Conservation (phyloP, 1,284 basidiomycete genomes). For the Gastroboletus turbinatus region DNA sequence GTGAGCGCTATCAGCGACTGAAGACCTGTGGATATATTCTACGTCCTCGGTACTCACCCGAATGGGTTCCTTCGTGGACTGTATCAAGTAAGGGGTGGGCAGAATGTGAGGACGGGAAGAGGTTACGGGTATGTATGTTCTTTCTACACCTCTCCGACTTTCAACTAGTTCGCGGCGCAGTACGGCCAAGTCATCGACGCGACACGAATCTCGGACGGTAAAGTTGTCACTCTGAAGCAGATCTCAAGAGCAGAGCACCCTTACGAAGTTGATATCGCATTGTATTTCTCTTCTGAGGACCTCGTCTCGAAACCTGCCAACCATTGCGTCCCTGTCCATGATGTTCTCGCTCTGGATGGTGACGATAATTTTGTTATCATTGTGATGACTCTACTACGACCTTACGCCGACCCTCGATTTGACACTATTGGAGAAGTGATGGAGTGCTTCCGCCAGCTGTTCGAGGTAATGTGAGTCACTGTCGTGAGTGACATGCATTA, state of each 20-base stretch:
- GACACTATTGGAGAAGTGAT: slow-evolving; percentile 36
- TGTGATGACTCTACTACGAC: slow-evolving; percentile 34
- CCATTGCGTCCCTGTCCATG: slow-evolving; percentile 38
- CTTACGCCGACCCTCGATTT: slow-evolving; percentile 26
- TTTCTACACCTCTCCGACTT: too few species aligned
- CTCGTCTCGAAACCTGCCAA: slow-evolving; percentile 26
- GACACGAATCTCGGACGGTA: slow-evolving; percentile 29
- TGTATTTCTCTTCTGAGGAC: slow-evolving; percentile 19
- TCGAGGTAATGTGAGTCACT: too few species aligned
- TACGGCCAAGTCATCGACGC: slow-evolving; percentile 30
- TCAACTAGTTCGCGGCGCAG: too few species aligned
- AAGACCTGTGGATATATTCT: slow-evolving; percentile 35
- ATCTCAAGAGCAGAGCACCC: slow-evolving; percentile 1
- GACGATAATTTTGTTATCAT: slow-evolving; percentile 17
- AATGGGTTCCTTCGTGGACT: slow-evolving; percentile 38
- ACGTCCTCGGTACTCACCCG: slow-evolving; percentile 35
- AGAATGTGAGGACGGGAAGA: slow-evolving; percentile 17
- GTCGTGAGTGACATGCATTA: background rate
- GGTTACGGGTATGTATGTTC: background rate
- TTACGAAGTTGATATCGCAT: slow-evolving; percentile 29
- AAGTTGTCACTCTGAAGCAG: slow-evolving; percentile 32
- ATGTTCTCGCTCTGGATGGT: slow-evolving; percentile 19
- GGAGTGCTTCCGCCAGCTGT: slow-evolving; percentile 35
- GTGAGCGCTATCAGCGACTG: background rate
- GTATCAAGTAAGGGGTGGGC: slow-evolving; percentile 3